Conservation (phyloP, 768 basidiomycete genomes). For the Termitomyces heimii region DNA sequence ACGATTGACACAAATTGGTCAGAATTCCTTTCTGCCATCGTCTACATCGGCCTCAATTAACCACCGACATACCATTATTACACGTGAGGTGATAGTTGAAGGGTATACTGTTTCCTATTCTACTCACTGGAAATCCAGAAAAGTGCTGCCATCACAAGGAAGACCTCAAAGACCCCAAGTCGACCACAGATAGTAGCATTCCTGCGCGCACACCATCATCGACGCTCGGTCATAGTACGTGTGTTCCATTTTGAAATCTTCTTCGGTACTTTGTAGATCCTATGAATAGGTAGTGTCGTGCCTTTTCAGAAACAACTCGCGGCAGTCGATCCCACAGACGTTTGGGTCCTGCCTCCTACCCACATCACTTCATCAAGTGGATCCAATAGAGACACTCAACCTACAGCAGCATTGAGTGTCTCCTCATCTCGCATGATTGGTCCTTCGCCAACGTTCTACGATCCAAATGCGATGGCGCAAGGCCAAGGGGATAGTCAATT, state of each 20-base stretch:
- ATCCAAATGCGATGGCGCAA: constrained; percentile 31
- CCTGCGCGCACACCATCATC: constrained; percentile 18
- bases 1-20: constrained; percentile 9
- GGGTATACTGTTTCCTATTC: constrained; percentile 15
- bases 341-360: constrained; percentile 10
- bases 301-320: constrained; percentile 6
- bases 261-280: constrained; percentile 4
- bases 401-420: constrained; percentile 13
- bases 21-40: constrained; percentile 17
- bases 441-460: constrained; percentile 48
- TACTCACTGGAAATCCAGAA: constrained; percentile 15
- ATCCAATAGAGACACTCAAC: constrained; percentile 7
- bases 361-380: constrained; percentile 13
- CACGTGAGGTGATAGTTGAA: constrained; percentile 19
- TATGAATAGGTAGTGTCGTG: constrained; percentile 4
- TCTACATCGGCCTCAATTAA: constrained; percentile 22
- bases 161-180: constrained; percentile 21
- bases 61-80: constrained; percentile 19
- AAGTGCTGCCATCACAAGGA: constrained; percentile 29
- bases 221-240: constrained; percentile 17
- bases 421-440: constrained; percentile 44
- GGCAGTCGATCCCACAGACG: constrained; percentile 2
- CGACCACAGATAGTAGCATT: constrained; percentile 17
- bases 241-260: constrained; percentile 1
- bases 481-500: constrained; percentile 19